phyloP scores from a whole-genome alignment of 2,329 filamentous ascomycete species.

The Penicillium sp. region DNA sequence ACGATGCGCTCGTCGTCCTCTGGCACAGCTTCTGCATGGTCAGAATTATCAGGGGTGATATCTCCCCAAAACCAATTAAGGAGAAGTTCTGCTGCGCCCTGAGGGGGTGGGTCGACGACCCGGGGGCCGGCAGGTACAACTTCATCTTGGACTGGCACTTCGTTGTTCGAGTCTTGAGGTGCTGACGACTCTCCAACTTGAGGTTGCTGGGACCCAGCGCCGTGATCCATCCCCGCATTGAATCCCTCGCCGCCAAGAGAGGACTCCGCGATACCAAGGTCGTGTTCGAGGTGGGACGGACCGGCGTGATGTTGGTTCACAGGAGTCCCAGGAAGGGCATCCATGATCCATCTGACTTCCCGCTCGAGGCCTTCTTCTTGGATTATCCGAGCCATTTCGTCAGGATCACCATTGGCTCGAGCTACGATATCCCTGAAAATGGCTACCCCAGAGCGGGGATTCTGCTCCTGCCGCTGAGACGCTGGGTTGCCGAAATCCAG shows the following conservation, averaged over 20 bases:
- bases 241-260: too few species aligned
- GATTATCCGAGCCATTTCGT: constrained; percentile 60
- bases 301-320: neutral
- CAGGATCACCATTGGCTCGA: constrained; percentile 58
- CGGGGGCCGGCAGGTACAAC: constrained; percentile 6
- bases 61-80: constrained; percentile 49
- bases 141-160: constrained; percentile 2
- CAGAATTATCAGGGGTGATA: constrained; percentile 27
- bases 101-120: constrained; percentile 16
- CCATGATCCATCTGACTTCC: constrained; percentile 59
- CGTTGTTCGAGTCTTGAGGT: neutral
- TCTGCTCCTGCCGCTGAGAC: neutral
- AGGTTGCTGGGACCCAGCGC: neutral
- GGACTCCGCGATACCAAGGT: neutral
- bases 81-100: constrained; percentile 26
- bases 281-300: neutral
- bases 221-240: too few species aligned
- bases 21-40: constrained; percentile 40
- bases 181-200: neutral
- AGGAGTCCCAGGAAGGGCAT: constrained; percentile 47
- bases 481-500: neutral
- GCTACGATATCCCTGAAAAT: constrained; percentile 57
- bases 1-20: constrained; percentile 60
- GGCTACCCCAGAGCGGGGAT: constrained; percentile 38
- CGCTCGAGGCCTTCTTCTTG: constrained; percentile 59